Evolutionary conservation across 352 stramenopile species (phyloP).

Genomic region (Elongisporangium prolatum): DNA sequence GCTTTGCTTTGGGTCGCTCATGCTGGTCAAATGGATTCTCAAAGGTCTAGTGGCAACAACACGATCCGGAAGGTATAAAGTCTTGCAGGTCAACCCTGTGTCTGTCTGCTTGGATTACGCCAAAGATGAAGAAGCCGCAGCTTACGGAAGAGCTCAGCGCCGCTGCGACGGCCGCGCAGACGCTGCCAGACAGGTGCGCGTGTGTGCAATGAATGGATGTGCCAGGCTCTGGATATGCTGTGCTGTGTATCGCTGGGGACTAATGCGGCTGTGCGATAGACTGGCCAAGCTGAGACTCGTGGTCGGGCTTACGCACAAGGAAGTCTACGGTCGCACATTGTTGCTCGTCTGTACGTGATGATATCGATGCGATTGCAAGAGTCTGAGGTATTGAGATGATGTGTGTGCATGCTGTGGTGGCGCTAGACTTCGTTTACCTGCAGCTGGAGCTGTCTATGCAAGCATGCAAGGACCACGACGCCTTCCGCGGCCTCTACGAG

Average conservation of each 20-base stretch:
- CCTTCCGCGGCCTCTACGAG: slow-evolving; percentile 35
- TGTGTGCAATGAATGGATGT: not conserved
- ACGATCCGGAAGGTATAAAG: not conserved
- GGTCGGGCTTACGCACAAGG: slow-evolving; percentile 55
- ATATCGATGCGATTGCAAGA: slow-evolving; percentile 1
- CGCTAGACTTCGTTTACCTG: slow-evolving; percentile 59
- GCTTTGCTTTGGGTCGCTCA: no score
- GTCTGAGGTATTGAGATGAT: not conserved
- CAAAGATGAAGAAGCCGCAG: slow-evolving; percentile 5
- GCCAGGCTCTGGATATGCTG: not conserved
- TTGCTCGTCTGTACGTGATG: slow-evolving; percentile 65
- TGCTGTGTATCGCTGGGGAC: not conserved
- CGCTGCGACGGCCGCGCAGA: slow-evolving; percentile 42
- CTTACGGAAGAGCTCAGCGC: slow-evolving; percentile 50
- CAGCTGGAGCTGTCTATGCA: slow-evolving; percentile 56
- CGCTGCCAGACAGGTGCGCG: slow-evolving; percentile 49
- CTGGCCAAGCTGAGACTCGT: slow-evolving; percentile 68
- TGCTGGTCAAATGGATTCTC: not conserved
- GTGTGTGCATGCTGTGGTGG: not conserved
- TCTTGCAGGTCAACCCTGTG: not conserved
- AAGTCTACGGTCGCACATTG: slow-evolving; percentile 58
- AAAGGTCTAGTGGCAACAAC: not conserved
- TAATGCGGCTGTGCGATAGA: slow-evolving; percentile 11
- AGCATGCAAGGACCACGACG: slow-evolving; percentile 33
- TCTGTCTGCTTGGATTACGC: not conserved